phyloP scores from a whole-genome alignment of 441 rosid species.

The Pelargonium fulgidum region DNA sequence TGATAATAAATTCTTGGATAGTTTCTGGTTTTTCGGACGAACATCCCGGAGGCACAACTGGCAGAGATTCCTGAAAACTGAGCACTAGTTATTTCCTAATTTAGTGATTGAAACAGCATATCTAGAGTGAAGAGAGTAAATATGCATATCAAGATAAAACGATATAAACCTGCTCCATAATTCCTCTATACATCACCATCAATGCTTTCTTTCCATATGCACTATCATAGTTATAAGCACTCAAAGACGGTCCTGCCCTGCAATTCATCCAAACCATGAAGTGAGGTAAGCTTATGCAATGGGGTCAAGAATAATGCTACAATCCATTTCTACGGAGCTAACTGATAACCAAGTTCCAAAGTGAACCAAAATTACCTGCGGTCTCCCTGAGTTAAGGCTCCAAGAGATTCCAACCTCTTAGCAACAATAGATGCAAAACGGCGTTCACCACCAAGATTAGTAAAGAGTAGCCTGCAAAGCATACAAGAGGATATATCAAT shows the following conservation, averaged over 20 bases:
- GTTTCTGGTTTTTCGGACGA: conserved; percentile 78
- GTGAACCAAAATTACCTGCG: conserved; percentile 55
- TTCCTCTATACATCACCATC: conserved; percentile 93
- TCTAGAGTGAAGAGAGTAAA: conserved; percentile 12
- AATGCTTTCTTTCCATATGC: conserved; percentile 85
- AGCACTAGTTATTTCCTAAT: conserved; percentile 25
- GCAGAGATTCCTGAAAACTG: conserved; percentile 71
- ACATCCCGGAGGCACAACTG: conserved; percentile 97
- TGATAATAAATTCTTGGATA: conserved; percentile 64
- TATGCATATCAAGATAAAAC: conserved; percentile 13
- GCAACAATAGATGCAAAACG: conserved; percentile 99
- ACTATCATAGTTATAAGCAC: conserved; percentile 96
- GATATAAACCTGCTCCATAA: conserved; percentile 79
- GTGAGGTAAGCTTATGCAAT: conserved; percentile 21
- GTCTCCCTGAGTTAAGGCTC: conserved; percentile 98
- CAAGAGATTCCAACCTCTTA: conserved; percentile 91
- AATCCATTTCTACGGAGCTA: neutral
- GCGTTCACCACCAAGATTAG: conserved; percentile 97
- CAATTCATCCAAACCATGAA: conserved; percentile 27
- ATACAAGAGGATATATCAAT: conserved; percentile 10
- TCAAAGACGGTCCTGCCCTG: conserved; percentile 94
- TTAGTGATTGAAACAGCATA: conserved; percentile 6
- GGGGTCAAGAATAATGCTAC: neutral
- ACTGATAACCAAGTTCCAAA: neutral
- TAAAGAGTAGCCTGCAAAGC: conserved; percentile 63